phyloP scores from a whole-genome alignment of 495 filamentous ascomycete genomes.

The Trypethelium eluteriae region DNA sequence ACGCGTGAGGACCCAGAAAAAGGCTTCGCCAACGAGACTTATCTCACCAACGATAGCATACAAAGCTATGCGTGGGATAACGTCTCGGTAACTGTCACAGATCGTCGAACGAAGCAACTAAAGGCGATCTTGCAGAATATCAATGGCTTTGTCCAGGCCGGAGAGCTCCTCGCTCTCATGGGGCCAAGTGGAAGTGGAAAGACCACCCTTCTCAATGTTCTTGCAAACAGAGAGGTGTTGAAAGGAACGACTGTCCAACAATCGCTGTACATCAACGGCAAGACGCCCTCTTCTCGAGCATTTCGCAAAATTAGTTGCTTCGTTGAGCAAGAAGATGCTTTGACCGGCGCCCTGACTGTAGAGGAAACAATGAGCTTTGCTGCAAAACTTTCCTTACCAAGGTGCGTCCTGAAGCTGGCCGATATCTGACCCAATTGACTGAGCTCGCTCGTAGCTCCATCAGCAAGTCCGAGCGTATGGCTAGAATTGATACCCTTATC shows the following conservation, averaged over 20 bases:
- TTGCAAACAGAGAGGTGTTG: slow-evolving; percentile 52
- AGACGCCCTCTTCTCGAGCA: slow-evolving; percentile 31
- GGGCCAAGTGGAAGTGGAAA: slow-evolving; percentile 68
- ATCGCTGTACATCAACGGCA: slow-evolving; percentile 52
- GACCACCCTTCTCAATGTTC: slow-evolving; percentile 66
- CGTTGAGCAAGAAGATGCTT: slow-evolving; percentile 78
- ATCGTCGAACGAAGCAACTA: slow-evolving; percentile 54
- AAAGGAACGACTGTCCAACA: slow-evolving; percentile 44
- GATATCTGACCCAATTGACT: slow-evolving; percentile 13
- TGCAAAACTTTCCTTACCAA: slow-evolving; percentile 48
- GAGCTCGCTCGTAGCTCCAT: slow-evolving; percentile 32
- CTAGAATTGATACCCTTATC: slow-evolving; percentile 50
- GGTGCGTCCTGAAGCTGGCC: slow-evolving; percentile 31
- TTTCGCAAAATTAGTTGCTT: slow-evolving; percentile 55
- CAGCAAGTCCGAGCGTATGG: slow-evolving; percentile 43
- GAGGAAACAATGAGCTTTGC: slow-evolving; percentile 70
- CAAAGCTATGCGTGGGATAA: slow-evolving; percentile 53
- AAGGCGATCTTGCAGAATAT: slow-evolving; percentile 48
- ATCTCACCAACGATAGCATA: slow-evolving; percentile 35
- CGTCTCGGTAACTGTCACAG: slow-evolving; percentile 60
- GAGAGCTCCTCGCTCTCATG: slow-evolving; percentile 69
- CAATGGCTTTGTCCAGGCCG: slow-evolving; percentile 49
- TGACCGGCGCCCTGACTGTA: slow-evolving; percentile 71
- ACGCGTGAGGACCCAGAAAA: slow-evolving; percentile 33
- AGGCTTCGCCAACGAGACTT: slow-evolving; percentile 29